Evolutionary conservation across 2,329 filamentous ascomycete species (phyloP).

Genomic region (Aureobasidium lini): DNA sequence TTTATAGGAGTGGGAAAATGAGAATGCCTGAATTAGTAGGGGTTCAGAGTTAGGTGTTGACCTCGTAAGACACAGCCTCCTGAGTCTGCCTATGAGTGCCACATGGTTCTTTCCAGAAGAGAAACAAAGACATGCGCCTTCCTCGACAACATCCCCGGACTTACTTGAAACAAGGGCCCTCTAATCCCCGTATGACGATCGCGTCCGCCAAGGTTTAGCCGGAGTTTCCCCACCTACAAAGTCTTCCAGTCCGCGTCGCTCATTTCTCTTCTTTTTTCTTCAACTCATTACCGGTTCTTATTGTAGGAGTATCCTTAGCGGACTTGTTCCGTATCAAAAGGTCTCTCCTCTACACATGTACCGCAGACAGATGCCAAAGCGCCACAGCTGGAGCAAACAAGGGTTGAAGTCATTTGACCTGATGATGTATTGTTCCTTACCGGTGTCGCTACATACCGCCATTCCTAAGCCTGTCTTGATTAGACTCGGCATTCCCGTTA

Average conservation of each 20-base stretch:
- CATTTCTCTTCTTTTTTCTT: slow-evolving; percentile 6
- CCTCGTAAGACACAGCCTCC: neutral
- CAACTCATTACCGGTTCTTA: slow-evolving; percentile 13
- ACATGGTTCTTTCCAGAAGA: slow-evolving; percentile 1
- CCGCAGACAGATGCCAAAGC: slow-evolving; percentile 10
- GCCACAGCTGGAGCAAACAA: slow-evolving; percentile 13
- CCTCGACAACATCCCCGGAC: neutral
- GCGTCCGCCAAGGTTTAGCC: neutral
- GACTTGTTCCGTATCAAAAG: neutral
- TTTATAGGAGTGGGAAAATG: neutral
- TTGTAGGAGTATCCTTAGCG: slow-evolving; percentile 12
- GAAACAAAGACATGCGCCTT: neutral
- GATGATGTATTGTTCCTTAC: slow-evolving; percentile 13
- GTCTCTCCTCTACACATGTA: slow-evolving; percentile 12
- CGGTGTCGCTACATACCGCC: slow-evolving; percentile 4
- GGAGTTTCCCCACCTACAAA: neutral
- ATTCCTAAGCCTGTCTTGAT: neutral
- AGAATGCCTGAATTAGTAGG: neutral
- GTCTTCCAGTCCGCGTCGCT: neutral
- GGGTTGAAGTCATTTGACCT: slow-evolving; percentile 10
- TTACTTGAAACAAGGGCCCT: neutral
- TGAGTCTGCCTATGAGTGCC: neutral
- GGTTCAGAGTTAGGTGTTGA: neutral
- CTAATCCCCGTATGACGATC: slow-evolving; percentile 1
- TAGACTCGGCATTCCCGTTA: neutral